Evolutionary conservation across 2,329 filamentous ascomycete genomes (phyloP), one percentile per base, ranked within the genome.

Genomic region (Penicillium verrucosum): DNA sequence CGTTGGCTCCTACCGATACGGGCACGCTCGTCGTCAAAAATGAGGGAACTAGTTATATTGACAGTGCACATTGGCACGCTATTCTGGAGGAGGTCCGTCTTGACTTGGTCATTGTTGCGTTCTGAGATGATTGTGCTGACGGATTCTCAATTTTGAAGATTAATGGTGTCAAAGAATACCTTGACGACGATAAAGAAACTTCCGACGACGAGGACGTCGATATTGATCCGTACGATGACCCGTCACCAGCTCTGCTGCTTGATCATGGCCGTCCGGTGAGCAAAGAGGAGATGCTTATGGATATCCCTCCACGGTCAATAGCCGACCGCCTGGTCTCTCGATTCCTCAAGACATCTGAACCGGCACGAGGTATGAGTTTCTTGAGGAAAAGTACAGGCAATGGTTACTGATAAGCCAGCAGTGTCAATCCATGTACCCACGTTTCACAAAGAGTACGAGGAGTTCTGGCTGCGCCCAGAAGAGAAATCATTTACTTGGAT

Each of bases 51-150:
- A 74, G 65, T 11, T 74, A 74, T 59, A 69, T 74, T 38, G 70
- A 74, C 50, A 65, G 69, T 37, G 67, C 69, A n/a, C 68, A 74
- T 53, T 74, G 71, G 71, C 68, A 68, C 40, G 70, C 70, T 23
- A 72, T 74, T 44, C 57, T 74, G 11, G 69, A 72, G 56, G 71
- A 74, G 65, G 71, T 74, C 38, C 38, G 70, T 66, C 21, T 38
- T 36, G 32, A 10, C 36, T 5, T 46, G 32, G 6, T 16, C 37
- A 23, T 40, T 40, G 12, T 36, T 43, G 11, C 10, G 2, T 25
- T 30, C 5, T 29, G 32, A 58, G 38, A 50, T 44, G 36, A 16
- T 1, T 21, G n/a, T 32, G 27, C 55, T 65, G 51, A 62, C 46
- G n/a, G 32, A 34, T 5, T 40, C 16, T 16, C 37, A 5, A 37